phyloP scores from a whole-genome alignment of 2,329 filamentous ascomycete genomes.

The Fusarium sp. region DNA sequence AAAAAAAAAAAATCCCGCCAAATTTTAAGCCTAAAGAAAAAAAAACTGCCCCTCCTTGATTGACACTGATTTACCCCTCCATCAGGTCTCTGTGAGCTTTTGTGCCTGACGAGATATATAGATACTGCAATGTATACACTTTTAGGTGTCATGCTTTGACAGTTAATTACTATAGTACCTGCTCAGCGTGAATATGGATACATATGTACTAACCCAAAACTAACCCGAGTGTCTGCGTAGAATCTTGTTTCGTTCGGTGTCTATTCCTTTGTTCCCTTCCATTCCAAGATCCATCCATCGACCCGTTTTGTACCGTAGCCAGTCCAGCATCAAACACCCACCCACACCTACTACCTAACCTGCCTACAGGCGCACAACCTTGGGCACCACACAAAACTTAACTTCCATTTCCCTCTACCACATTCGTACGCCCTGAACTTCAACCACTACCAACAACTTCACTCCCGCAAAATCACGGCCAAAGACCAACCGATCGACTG shows the following conservation, averaged over 20 bases:
- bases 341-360: slow-evolving; percentile 11
- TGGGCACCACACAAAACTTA: slow-evolving; percentile 32
- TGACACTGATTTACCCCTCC: slow-evolving; percentile 6
- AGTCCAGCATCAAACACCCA: slow-evolving; percentile 35
- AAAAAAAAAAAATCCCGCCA: neutral
- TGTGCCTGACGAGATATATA: neutral
- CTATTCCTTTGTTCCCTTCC: slow-evolving; percentile 6
- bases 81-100: neutral
- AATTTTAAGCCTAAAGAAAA: neutral
- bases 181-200: neutral
- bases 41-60: slow-evolving; percentile 1
- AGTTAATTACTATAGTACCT: neutral
- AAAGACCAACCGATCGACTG: slow-evolving; percentile 27
- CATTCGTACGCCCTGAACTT: slow-evolving; percentile 14
- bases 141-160: neutral
- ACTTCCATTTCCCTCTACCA: slow-evolving; percentile 33
- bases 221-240: neutral
- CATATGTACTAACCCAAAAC: neutral
- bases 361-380: slow-evolving; percentile 29
- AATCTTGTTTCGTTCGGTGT: neutral
- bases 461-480: slow-evolving; percentile 21
- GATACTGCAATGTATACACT: neutral
- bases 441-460: neutral
- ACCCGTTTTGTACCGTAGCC: slow-evolving; percentile 40
- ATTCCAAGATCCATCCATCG: slow-evolving; percentile 30